phyloP scores from a whole-genome alignment of 495 filamentous ascomycete genomes.

The Hypoxylon subgilvum region DNA sequence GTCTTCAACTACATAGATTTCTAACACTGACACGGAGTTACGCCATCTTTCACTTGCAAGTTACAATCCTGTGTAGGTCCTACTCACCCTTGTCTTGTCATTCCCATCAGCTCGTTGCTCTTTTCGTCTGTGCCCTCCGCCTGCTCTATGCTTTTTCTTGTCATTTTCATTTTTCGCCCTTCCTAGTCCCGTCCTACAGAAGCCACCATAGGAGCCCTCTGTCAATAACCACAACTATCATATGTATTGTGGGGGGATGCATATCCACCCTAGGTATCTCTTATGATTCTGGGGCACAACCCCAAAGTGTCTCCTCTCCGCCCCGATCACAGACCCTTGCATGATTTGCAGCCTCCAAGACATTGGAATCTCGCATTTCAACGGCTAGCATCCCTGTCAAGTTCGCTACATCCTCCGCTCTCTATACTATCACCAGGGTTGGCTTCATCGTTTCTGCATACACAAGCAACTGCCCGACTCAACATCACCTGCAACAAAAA shows the following conservation, averaged over 20 bases:
- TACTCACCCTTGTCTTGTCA: conserved; percentile 37
- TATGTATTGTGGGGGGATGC: conserved; percentile 37
- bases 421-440: conserved; percentile 19
- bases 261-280: conserved; percentile 19
- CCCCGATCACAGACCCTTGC: conserved; percentile 43
- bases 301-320: conserved; percentile 28
- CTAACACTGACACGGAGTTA: too few species aligned
- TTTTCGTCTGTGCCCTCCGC: conserved; percentile 22
- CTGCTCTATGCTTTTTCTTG: conserved; percentile 25
- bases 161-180: conserved; percentile 1
- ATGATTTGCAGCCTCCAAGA: conserved; percentile 47
- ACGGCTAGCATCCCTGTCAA: conserved; percentile 43
- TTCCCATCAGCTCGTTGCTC: conserved; percentile 28
- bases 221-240: conserved; percentile 14
- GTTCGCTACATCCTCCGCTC: conserved; percentile 17
- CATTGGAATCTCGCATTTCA: conserved; percentile 42
- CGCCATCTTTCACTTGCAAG: conserved; percentile 23
- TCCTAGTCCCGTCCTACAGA: conserved; percentile 8
- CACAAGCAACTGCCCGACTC: conserved; percentile 39
- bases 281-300: conserved; percentile 32
- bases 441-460: conserved; percentile 25
- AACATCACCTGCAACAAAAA: conserved; percentile 16
- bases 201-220: conserved; percentile 11
- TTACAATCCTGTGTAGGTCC: conserved; percentile 27
- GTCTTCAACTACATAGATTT: conserved; percentile 23